Percentiles rank a stretch among this genome's conserved stretches.
Evolutionary conservation across 345 rosid species (phyloP).

Genomic region (Linum usitatissimum): DNA sequence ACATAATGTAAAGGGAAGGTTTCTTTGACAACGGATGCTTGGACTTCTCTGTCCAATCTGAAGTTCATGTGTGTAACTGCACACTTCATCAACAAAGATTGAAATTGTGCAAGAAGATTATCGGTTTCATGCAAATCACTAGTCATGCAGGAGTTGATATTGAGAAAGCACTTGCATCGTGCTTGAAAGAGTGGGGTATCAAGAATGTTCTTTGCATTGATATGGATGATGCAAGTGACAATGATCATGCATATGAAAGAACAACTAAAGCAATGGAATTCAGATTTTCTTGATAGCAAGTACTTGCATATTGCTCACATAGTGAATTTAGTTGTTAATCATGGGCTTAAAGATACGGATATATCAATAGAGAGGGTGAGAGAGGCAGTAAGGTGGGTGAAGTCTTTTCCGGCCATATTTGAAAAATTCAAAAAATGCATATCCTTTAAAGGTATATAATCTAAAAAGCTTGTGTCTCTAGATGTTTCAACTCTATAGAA

Average conservation of each 20-base stretch:
- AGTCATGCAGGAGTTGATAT: not conserved
- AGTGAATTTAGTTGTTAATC: not conserved
- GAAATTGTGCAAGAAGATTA: too few relatives aligned
- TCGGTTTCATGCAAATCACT: not conserved
- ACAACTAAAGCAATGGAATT: too few relatives aligned
- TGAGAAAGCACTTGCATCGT: not conserved
- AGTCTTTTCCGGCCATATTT: not conserved
- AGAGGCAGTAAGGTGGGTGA: not conserved
- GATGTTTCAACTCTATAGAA: conserved; percentile 5
- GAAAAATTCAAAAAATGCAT: not conserved
- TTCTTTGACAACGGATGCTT: not conserved
- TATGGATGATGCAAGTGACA: too few relatives aligned
- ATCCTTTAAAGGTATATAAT: not conserved
- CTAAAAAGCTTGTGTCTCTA: not conserved
- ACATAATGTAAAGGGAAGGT: too few relatives aligned
- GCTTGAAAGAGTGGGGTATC: not conserved
- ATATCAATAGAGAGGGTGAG: not conserved
- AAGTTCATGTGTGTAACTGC: too few relatives aligned
- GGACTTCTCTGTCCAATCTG: too few relatives aligned
- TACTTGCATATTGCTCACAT: not conserved
- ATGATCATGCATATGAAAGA: too few relatives aligned
- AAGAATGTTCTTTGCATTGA: too few relatives aligned
- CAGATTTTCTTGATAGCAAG: not conserved
- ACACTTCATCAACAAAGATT: too few relatives aligned
- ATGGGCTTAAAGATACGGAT: not conserved